Conservation (phyloP, 148 eudicot species). For the Linanthus parryae region DNA sequence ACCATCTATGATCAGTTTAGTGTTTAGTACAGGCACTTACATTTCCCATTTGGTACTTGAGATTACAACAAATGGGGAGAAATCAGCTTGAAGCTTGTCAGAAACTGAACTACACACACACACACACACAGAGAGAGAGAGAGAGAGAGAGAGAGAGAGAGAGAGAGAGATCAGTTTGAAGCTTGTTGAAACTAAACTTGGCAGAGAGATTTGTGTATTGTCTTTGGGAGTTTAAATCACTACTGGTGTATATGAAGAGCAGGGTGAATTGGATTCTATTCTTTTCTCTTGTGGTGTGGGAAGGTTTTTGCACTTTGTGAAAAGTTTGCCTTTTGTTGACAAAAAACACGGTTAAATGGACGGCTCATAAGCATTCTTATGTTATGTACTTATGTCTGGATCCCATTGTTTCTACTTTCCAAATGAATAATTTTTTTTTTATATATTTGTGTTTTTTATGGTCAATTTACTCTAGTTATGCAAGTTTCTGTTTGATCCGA, state of each 20-base stretch:
- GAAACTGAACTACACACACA: not conserved
- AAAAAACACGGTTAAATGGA: too few relatives aligned
- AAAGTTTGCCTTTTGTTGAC: constrained; percentile 18
- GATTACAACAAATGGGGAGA: not conserved
- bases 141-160: not conserved
- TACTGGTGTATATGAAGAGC: not conserved
- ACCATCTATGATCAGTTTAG: not conserved
- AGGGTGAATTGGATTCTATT: constrained; percentile 15
- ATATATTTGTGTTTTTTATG: too few relatives aligned
- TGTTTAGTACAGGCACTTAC: constrained; percentile 1
- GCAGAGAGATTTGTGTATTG: not conserved
- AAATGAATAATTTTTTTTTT: too few relatives aligned
- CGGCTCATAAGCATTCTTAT: too few relatives aligned
- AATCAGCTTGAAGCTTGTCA: not conserved
- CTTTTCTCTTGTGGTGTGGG: constrained; percentile 9
- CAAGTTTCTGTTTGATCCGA: too few relatives aligned
- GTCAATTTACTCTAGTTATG: too few relatives aligned
- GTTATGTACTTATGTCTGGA: too few relatives aligned
- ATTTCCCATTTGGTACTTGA: constrained; percentile 13
- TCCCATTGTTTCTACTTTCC: too few relatives aligned
- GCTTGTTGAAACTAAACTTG: not conserved
- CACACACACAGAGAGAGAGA: not conserved
- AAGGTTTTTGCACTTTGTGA: constrained; percentile 4
- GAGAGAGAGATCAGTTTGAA: not conserved
- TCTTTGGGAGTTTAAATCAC: not conserved